These are phyloP conservation scores for Annulohypoxylon stygium DNA, from an alignment of 495 filamentous ascomycete species.

Conservation along the genomic window DNA sequence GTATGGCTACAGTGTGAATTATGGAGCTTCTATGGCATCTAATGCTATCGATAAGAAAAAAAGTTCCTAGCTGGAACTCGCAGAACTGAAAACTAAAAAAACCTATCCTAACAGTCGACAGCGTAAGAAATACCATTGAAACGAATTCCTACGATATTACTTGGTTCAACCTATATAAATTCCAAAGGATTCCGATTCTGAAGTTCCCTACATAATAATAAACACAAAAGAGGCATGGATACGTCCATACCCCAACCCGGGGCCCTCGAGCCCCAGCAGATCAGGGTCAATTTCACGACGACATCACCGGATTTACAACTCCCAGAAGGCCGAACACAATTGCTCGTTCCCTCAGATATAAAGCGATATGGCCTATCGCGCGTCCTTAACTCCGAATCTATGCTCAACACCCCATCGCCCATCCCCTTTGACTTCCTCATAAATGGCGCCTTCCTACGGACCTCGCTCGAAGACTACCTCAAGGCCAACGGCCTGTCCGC, in stretches of 20 bases:
- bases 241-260: slow-evolving; percentile 43
- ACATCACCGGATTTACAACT: slow-evolving; percentile 68
- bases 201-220: neutral
- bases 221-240: slow-evolving; percentile 32
- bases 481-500: slow-evolving; percentile 85
- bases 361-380: slow-evolving; percentile 91
- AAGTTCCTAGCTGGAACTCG: slow-evolving; percentile 19
- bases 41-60: slow-evolving; percentile 43
- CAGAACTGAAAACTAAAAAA: neutral
- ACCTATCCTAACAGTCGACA: neutral
- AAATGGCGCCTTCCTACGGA: slow-evolving; percentile 89
- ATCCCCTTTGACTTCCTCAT: slow-evolving; percentile 97
- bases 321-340: slow-evolving; percentile 64
- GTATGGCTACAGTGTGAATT: slow-evolving; percentile 30
- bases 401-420: slow-evolving; percentile 80
- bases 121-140: neutral
- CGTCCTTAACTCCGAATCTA: slow-evolving; percentile 85
- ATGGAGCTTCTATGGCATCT: slow-evolving; percentile 12
- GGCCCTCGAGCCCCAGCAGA: slow-evolving; percentile 54
- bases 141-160: neutral
- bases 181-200: neutral
- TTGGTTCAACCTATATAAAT: neutral
- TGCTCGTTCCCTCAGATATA: slow-evolving; percentile 73
- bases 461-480: slow-evolving; percentile 90
- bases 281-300: slow-evolving; percentile 70